A percentile compares a stretch with the other conserved stretches of the same genome.
Conservation (phyloP, 768 basidiomycete species). For the Leccinum incarnatum region DNA sequence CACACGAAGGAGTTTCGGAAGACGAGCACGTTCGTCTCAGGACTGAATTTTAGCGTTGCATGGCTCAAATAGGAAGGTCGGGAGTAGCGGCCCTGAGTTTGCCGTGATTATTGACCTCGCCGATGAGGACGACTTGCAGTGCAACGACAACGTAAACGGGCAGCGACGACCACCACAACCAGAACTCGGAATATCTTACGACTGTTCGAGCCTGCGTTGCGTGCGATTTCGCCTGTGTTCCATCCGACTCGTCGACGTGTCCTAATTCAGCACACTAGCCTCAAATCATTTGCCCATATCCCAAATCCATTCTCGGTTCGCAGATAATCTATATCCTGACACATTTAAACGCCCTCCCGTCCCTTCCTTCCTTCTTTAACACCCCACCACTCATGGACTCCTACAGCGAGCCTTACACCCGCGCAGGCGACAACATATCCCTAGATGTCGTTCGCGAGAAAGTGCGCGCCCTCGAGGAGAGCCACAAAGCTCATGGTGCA, state of each 20-base stretch:
- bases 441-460: conserved; percentile 72
- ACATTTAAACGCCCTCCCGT: conserved; percentile 19
- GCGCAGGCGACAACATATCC: conserved; percentile 61
- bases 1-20: background rate
- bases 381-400: conserved; percentile 52
- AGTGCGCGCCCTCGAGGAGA: conserved; percentile 67
- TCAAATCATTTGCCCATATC: conserved; percentile 19
- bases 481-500: conserved; percentile 66
- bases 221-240: background rate
- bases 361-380: background rate
- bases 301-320: conserved; percentile 27
- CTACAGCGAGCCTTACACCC: conserved; percentile 68
- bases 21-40: conserved; percentile 14
- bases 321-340: conserved; percentile 26
- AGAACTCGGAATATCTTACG: background rate
- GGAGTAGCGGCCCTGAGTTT: conserved; percentile 13
- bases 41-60: conserved; percentile 9
- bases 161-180: conserved; percentile 3
- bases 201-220: background rate
- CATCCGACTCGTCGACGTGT: conserved; percentile 7
- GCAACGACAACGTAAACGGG: background rate
- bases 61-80: conserved; percentile 17
- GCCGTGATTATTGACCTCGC: conserved; percentile 8
- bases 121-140: background rate
- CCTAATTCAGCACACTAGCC: conserved; percentile 26